These are phyloP conservation scores for Plasmodium sp. DNA, from an alignment of 169 alveolate genomes.

Conservation along the genomic window DNA sequence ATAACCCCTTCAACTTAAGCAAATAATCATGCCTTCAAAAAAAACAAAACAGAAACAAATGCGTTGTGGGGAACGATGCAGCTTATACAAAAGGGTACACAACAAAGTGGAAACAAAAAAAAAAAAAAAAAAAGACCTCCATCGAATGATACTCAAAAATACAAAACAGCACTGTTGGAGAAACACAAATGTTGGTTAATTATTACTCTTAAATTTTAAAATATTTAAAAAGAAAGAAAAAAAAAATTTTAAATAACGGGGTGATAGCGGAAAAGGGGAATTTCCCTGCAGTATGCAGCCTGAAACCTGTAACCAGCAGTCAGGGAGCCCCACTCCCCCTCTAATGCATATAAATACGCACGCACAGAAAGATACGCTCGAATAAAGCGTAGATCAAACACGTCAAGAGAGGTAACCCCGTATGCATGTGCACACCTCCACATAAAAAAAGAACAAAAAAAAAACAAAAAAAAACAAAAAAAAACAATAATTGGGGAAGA, in stretches of 20 bases:
- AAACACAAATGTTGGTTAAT: neutral
- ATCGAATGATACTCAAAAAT: neutral
- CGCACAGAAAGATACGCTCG: neutral
- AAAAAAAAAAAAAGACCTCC: neutral
- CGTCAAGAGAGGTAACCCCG: neutral
- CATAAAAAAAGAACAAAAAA: neutral
- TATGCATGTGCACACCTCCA: neutral
- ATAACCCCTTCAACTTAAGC: neutral
- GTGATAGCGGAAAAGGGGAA: neutral
- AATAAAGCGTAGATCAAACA: neutral
- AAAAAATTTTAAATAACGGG: neutral
- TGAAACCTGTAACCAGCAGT: neutral
- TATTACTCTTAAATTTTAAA: conserved; percentile 7
- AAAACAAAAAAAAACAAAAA: neutral
- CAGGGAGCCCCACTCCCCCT: neutral
- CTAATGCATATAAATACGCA: neutral
- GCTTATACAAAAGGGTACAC: neutral
- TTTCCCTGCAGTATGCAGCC: neutral
- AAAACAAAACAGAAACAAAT: neutral
- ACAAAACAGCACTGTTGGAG: neutral
- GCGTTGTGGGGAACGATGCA: neutral
- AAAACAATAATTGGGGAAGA: neutral
- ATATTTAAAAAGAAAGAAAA: conserved; percentile 2
- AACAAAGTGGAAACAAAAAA: neutral
- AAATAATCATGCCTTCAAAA: neutral